Conservation (phyloP, 495 filamentous ascomycete genomes). For the Aspergillus campestris region DNA sequence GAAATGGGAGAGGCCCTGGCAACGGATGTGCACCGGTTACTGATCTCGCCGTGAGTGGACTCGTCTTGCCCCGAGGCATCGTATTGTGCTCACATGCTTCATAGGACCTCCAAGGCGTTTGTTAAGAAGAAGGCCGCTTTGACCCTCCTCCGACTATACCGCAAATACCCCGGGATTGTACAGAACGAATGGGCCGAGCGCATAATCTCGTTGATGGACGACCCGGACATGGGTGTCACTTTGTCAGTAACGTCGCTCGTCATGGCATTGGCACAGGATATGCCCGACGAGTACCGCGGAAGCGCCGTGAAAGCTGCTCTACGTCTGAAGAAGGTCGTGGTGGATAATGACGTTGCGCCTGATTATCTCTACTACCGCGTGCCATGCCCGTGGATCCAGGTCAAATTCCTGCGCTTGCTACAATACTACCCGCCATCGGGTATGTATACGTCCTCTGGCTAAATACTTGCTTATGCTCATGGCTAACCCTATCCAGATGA, state of each 20-base stretch:
- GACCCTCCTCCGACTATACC: slow-evolving; percentile 89
- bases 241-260: slow-evolving; percentile 93
- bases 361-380: slow-evolving; percentile 99
- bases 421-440: slow-evolving; percentile 96
- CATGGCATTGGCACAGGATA: slow-evolving; percentile 91
- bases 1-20: slow-evolving; percentile 97
- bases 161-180: slow-evolving; percentile 87
- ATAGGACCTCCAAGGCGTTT: slow-evolving; percentile 88
- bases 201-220: slow-evolving; percentile 98
- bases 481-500: slow-evolving; percentile 54
- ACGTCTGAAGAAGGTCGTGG: slow-evolving; percentile 76
- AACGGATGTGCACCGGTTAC: slow-evolving; percentile 81
- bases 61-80: neutral
- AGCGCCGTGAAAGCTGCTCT: slow-evolving; percentile 89
- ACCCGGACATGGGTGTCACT: slow-evolving; percentile 87
- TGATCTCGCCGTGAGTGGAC: slow-evolving; percentile 81
- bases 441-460: slow-evolving; percentile 31
- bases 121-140: slow-evolving; percentile 99
- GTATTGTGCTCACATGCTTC: slow-evolving; percentile 1
- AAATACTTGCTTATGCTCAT: neutral
- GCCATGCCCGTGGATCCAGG: slow-evolving; percentile 97
- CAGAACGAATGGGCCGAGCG: slow-evolving; percentile 95
- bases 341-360: slow-evolving; percentile 75
- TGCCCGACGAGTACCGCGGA: slow-evolving; percentile 86
- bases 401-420: slow-evolving; percentile 81